phyloP scores from a whole-genome alignment of 179 eudicot genomes.

The Heliamphora pulchella region DNA sequence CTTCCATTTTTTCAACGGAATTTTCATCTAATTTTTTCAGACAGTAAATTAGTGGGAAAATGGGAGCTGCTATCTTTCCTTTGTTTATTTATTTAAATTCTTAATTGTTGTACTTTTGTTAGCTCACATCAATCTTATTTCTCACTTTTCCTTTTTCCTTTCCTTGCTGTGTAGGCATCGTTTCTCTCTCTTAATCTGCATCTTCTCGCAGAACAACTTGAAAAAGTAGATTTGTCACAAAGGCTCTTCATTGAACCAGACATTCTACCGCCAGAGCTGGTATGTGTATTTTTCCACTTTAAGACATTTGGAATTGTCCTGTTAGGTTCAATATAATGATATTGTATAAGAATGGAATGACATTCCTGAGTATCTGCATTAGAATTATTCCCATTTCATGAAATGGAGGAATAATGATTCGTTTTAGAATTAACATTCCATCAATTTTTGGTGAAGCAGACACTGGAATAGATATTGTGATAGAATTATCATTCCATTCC shows the following conservation, averaged over 20 bases:
- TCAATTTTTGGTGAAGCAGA: too few species aligned
- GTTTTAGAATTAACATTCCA: too few species aligned
- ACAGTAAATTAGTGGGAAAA: too few species aligned
- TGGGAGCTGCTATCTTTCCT: not conserved
- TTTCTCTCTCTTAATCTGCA: constrained; percentile 57
- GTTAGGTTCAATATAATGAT: too few species aligned
- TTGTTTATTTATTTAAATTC: not conserved
- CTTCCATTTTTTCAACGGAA: not conserved
- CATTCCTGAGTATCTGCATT: too few species aligned
- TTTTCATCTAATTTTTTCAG: constrained; percentile 1
- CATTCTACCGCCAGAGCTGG: constrained; percentile 57
- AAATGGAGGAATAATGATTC: too few species aligned
- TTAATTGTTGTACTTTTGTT: not conserved
- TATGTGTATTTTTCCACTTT: constrained; percentile 24
- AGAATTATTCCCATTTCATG: too few species aligned
- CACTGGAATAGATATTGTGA: too few species aligned
- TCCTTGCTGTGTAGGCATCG: constrained; percentile 35
- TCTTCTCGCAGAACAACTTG: constrained; percentile 51
- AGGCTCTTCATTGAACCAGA: constrained; percentile 67
- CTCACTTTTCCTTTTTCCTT: not conserved
- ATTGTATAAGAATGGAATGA: too few species aligned
- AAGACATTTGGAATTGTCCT: not conserved
- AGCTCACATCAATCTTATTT: not conserved
- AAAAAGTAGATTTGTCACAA: constrained; percentile 43
- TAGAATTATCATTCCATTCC: too few species aligned